phyloP scores from a whole-genome alignment of 345 rosid species.

The Rhizophora apiculata region DNA sequence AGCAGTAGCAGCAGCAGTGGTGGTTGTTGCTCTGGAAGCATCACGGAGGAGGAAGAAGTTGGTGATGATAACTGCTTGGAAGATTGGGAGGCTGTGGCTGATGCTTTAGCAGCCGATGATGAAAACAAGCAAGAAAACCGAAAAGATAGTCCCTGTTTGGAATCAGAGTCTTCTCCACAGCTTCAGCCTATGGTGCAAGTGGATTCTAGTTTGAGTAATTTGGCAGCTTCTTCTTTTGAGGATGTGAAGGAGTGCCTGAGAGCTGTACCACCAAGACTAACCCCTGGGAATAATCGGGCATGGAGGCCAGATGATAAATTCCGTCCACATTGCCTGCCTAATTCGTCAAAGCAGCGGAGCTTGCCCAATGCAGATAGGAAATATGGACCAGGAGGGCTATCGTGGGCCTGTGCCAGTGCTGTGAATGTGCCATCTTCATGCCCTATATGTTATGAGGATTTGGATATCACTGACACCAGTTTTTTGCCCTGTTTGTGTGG shows the following conservation, averaged over 20 bases:
- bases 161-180: constrained; percentile 21
- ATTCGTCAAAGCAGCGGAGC: constrained; percentile 65
- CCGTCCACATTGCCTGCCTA: constrained; percentile 80
- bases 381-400: constrained; percentile 41
- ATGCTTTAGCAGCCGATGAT: constrained; percentile 76
- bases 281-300: constrained; percentile 46
- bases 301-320: constrained; percentile 82
- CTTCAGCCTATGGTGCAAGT: constrained; percentile 23
- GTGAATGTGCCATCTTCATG: constrained; percentile 28
- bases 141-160: constrained; percentile 27
- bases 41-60: constrained; percentile 65
- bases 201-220: constrained; percentile 19
- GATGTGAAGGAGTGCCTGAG: constrained; percentile 29
- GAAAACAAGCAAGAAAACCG: constrained; percentile 30
- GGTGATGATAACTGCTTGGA: constrained; percentile 71
- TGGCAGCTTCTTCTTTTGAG: constrained; percentile 25
- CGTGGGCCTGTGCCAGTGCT: constrained; percentile 41
- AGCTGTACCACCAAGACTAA: constrained; percentile 26
- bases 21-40: constrained; percentile 82
- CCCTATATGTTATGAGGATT: constrained; percentile 77
- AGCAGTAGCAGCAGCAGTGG: constrained; percentile 62
- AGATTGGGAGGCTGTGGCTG: constrained; percentile 96
- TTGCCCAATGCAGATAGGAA: constrained; percentile 44
- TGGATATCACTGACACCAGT: constrained; percentile 78
- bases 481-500: constrained; percentile 89